Conservation (phyloP, 495 filamentous ascomycete species). For the Penicillium silybi region DNA sequence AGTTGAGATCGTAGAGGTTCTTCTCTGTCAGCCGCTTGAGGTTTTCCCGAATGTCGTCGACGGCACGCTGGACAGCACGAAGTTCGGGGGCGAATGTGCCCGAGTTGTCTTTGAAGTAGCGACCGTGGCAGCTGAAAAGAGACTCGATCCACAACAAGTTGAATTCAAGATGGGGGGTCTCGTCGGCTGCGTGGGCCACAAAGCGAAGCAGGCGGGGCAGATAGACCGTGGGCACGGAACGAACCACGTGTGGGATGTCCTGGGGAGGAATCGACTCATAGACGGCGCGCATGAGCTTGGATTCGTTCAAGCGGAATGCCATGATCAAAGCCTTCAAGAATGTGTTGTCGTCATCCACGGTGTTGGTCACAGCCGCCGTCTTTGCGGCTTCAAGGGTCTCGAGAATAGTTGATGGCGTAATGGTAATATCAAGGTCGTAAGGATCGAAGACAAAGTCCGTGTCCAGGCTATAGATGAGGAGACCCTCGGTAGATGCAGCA, state of each 20-base stretch:
- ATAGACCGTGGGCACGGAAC: constrained; percentile 80
- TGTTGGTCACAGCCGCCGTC: constrained; percentile 24
- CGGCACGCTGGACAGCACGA: constrained; percentile 68
- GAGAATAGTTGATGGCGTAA: constrained; percentile 80
- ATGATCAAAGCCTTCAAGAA: constrained; percentile 91
- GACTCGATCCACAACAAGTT: constrained; percentile 88
- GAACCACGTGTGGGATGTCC: constrained; percentile 75
- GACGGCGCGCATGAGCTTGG: constrained; percentile 69
- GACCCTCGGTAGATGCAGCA: constrained; percentile 88
- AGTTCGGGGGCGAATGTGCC: constrained; percentile 76
- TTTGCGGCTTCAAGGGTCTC: constrained; percentile 58
- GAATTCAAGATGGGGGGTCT: constrained; percentile 89
- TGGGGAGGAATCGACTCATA: constrained; percentile 76
- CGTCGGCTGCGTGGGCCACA: constrained; percentile 81
- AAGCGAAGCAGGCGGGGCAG: constrained; percentile 75
- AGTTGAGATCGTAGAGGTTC: constrained; percentile 82
- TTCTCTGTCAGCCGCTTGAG: constrained; percentile 74
- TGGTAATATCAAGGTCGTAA: constrained; percentile 88
- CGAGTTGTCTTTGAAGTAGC: constrained; percentile 74
- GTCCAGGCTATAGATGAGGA: constrained; percentile 89
- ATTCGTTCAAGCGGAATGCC: constrained; percentile 91
- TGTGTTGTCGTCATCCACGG: constrained; percentile 55
- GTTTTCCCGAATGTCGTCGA: constrained; percentile 72
- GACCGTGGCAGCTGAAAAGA: constrained; percentile 76
- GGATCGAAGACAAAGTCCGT: constrained; percentile 78